Conservation (phyloP, 2,329 filamentous ascomycete genomes). For the Tothia fuscella region DNA sequence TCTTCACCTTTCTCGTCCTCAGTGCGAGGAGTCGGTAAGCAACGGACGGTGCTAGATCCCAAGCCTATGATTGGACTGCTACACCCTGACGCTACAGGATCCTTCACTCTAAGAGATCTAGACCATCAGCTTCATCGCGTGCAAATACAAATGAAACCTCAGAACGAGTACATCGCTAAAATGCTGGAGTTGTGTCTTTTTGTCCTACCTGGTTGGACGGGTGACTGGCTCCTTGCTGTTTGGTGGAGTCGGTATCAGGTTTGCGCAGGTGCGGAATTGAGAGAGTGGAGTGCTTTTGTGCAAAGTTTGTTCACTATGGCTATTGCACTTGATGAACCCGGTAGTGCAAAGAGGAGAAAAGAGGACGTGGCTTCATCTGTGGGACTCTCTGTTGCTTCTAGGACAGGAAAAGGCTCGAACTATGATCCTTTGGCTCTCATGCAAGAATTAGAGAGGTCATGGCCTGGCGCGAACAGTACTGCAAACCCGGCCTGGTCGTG, state of each 20-base stretch:
- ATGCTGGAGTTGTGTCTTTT: constrained; percentile 22
- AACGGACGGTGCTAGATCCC: constrained; percentile 19
- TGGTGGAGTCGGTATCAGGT: constrained; percentile 26
- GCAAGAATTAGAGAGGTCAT: constrained; percentile 14
- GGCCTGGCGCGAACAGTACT: constrained; percentile 21
- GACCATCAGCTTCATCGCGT: constrained; percentile 22
- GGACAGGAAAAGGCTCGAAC: not conserved
- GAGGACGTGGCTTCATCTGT: constrained; percentile 14
- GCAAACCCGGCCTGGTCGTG: constrained; percentile 23
- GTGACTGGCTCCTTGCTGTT: constrained; percentile 25
- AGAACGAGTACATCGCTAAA: constrained; percentile 18
- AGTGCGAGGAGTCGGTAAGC: constrained; percentile 22
- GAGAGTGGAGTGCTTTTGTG: constrained; percentile 29
- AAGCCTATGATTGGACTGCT: constrained; percentile 17
- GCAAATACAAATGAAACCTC: constrained; percentile 21
- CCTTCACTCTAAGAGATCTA: constrained; percentile 22
- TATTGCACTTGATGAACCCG: constrained; percentile 13
- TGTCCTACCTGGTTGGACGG: constrained; percentile 23
- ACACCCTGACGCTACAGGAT: constrained; percentile 18
- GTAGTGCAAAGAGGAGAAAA: not conserved
- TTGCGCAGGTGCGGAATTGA: constrained; percentile 14
- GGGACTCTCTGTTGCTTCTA: constrained; percentile 24
- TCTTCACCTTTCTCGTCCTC: constrained; percentile 14
- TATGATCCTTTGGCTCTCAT: constrained; percentile 4
- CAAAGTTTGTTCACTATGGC: constrained; percentile 28